phyloP scores from a whole-genome alignment of 2,329 filamentous ascomycete species.

The Boeremia exigua region DNA sequence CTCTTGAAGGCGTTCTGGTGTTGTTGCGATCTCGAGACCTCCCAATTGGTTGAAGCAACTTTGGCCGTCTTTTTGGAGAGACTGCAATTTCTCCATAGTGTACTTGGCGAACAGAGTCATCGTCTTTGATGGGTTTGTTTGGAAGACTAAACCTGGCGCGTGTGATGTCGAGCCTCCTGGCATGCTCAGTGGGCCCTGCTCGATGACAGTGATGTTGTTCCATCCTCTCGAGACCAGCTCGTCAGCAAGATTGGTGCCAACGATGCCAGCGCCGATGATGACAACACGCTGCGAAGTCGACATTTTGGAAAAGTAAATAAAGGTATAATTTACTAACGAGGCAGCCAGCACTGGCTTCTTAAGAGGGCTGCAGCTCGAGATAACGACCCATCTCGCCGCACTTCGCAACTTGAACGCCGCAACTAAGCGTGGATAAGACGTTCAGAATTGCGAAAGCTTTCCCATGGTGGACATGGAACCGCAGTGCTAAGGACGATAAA shows the following conservation, averaged over 20 bases:
- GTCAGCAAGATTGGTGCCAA: slow-evolving; percentile 68
- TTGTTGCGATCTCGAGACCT: slow-evolving; percentile 68
- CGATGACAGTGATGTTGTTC: slow-evolving; percentile 68
- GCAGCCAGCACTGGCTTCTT: slow-evolving; percentile 5
- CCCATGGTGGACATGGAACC: slow-evolving; percentile 20
- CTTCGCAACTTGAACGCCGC: slow-evolving; percentile 24
- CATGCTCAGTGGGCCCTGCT: slow-evolving; percentile 67
- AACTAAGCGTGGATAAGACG: slow-evolving; percentile 31
- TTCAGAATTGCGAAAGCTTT: slow-evolving; percentile 32
- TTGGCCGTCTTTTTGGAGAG: slow-evolving; percentile 53
- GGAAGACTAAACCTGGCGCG: slow-evolving; percentile 69
- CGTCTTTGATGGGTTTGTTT: slow-evolving; percentile 64
- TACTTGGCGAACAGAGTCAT: slow-evolving; percentile 67
- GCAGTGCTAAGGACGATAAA: slow-evolving; percentile 16
- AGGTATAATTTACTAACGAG: slow-evolving; percentile 4
- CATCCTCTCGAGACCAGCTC: slow-evolving; percentile 68
- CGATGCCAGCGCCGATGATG: slow-evolving; percentile 64
- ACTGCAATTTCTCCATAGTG: slow-evolving; percentile 65
- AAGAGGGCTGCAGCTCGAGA: slow-evolving; percentile 21
- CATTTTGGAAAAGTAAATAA: slow-evolving; percentile 21
- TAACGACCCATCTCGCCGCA: slow-evolving; percentile 28
- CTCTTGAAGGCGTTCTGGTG: slow-evolving; percentile 63
- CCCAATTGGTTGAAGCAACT: slow-evolving; percentile 68
- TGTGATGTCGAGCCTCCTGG: slow-evolving; percentile 71
- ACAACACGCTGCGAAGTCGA: slow-evolving; percentile 50